Evolutionary conservation across 257 asterid species (phyloP).

Genomic region (Plectranthus barbatus): DNA sequence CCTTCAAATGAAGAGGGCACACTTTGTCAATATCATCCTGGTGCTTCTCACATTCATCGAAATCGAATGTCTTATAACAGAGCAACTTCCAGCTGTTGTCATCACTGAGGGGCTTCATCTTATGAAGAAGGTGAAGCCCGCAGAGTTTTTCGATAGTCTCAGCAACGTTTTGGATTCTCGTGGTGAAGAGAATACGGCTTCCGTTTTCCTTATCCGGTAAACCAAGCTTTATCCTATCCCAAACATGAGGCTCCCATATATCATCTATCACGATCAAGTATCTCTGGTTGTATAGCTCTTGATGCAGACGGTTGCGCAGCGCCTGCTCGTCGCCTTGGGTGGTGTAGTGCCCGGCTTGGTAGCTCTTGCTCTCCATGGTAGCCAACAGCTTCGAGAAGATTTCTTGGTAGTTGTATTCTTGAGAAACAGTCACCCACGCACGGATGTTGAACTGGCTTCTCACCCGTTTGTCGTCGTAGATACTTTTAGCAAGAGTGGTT

Average conservation of each 20-base stretch:
- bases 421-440: slow-evolving; percentile 1
- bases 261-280: neutral
- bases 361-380: neutral
- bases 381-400: neutral
- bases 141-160: no score
- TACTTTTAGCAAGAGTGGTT: neutral
- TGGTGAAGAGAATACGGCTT: neutral
- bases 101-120: neutral
- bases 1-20: neutral
- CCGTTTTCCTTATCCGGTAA: slow-evolving; percentile 3
- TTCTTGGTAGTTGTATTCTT: neutral
- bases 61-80: neutral
- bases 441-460: neutral
- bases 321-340: neutral
- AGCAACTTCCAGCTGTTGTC: neutral
- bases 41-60: neutral
- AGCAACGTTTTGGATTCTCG: neutral
- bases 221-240: neutral
- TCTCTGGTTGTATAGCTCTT: neutral
- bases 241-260: neutral
- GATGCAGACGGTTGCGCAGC: neutral
- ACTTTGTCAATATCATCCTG: neutral
- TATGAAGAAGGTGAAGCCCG: neutral
- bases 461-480: neutral
- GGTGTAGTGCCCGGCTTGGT: neutral